A percentile compares a stretch with the other conserved stretches of the same genome.
These are phyloP conservation scores for Eimeria maxima DNA, from an alignment of 169 alveolate species.

Conservation along the genomic window DNA sequence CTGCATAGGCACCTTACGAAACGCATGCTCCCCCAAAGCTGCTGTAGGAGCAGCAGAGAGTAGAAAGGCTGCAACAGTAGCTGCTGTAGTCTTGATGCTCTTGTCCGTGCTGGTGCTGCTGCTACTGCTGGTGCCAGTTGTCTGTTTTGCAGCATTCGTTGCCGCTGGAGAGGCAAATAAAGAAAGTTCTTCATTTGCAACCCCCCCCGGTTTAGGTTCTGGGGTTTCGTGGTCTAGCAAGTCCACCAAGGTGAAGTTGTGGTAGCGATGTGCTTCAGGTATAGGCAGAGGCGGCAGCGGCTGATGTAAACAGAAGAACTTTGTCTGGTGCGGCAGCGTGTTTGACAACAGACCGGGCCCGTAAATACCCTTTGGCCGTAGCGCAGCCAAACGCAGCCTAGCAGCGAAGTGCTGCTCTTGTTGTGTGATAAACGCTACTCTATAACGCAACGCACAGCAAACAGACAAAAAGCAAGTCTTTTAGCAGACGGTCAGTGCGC, in stretches of 20 bases:
- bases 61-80: conserved; percentile 41
- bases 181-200: not conserved
- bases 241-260: conserved; percentile 49
- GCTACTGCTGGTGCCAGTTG: conserved; percentile 22
- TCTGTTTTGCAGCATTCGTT: not conserved
- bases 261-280: conserved; percentile 67
- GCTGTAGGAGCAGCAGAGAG: conserved; percentile 76
- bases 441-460: not conserved
- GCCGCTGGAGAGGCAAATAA: conserved; percentile 32
- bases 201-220: not conserved
- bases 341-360: conserved; percentile 58
- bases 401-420: conserved; percentile 55
- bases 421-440: conserved; percentile 47
- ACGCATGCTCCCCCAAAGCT: conserved; percentile 62
- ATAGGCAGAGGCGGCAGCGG: conserved; percentile 68
- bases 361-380: conserved; percentile 31
- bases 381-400: conserved; percentile 34
- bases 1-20: conserved; percentile 74
- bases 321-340: conserved; percentile 49
- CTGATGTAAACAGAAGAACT: conserved; percentile 62
- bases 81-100: conserved; percentile 64
- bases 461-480: not conserved
- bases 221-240: conserved; percentile 46
- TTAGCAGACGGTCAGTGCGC: not conserved
- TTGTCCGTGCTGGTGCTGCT: conserved; percentile 58